Evolutionary conservation across 352 stramenopile genomes (phyloP).

Genomic region (Phytophthora capsici): DNA sequence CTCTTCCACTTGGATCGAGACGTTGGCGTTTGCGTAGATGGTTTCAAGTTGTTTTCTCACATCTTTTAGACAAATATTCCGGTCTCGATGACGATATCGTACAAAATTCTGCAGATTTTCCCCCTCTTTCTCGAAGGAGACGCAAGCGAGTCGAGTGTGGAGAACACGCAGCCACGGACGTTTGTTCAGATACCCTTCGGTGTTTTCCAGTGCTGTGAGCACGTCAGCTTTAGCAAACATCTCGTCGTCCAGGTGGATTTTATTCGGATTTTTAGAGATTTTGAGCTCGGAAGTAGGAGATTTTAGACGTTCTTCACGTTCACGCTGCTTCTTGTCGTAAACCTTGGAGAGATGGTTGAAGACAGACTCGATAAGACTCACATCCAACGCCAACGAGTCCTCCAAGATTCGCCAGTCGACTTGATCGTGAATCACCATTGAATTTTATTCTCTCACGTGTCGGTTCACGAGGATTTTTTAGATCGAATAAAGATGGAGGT

Average conservation of each 20-base stretch:
- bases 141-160: slow-evolving; percentile 59
- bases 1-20: slow-evolving; percentile 42
- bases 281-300: background rate
- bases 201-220: slow-evolving; percentile 49
- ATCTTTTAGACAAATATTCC: slow-evolving; percentile 42
- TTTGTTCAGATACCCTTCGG: slow-evolving; percentile 54
- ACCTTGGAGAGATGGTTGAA: slow-evolving; percentile 44
- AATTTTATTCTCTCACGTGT: too few species aligned
- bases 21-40: slow-evolving; percentile 47
- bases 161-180: slow-evolving; percentile 62
- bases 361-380: slow-evolving; percentile 5
- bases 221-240: slow-evolving; percentile 67
- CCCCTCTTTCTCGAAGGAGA: slow-evolving; percentile 65
- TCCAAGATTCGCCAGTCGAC: slow-evolving; percentile 59
- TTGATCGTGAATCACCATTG: slow-evolving; percentile 49
- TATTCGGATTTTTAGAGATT: background rate
- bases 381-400: slow-evolving; percentile 55
- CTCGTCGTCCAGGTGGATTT: slow-evolving; percentile 43
- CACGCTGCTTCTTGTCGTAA: slow-evolving; percentile 27
- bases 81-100: slow-evolving; percentile 55
- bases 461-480: slow-evolving; percentile 1
- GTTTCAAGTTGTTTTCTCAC: slow-evolving; percentile 26
- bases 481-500: slow-evolving; percentile 47
- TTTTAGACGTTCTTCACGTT: slow-evolving; percentile 12
- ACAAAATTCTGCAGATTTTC: slow-evolving; percentile 55